A percentile compares a stretch with the other conserved stretches of the same genome.
Evolutionary conservation across 2,329 filamentous ascomycete genomes (phyloP).

Genomic region (Pseudogymnoascus sp.): DNA sequence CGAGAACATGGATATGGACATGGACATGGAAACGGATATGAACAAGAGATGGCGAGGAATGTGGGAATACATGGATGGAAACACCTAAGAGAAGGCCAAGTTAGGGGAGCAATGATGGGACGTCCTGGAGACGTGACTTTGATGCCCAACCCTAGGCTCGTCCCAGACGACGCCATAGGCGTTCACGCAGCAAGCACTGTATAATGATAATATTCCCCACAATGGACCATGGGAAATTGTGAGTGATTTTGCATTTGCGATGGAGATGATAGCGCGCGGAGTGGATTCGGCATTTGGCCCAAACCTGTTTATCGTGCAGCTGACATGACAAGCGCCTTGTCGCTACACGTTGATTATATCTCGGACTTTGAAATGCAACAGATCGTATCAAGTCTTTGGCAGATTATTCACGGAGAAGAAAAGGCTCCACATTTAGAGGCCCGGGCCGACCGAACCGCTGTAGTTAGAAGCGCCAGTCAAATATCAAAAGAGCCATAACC

Average conservation of each 20-base stretch:
- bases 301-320: neutral
- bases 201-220: conserved; percentile 4
- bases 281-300: neutral
- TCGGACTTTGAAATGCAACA: neutral
- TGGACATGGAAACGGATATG: neutral
- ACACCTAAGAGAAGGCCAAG: neutral
- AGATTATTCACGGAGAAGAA: neutral
- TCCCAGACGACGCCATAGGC: neutral
- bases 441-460: neutral
- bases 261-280: neutral
- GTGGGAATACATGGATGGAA: neutral
- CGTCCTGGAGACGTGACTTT: conserved; percentile 5
- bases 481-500: neutral
- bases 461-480: neutral
- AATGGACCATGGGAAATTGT: neutral
- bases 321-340: neutral
- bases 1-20: neutral
- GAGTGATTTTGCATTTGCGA: neutral
- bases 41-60: neutral
- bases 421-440: neutral
- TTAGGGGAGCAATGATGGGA: neutral
- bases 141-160: neutral
- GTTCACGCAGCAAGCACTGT: neutral
- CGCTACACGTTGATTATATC: neutral
- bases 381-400: neutral